These are phyloP conservation scores for Pulchroboletus neoregius DNA, from an alignment of 1,284 basidiomycete species.

Conservation along the genomic window DNA sequence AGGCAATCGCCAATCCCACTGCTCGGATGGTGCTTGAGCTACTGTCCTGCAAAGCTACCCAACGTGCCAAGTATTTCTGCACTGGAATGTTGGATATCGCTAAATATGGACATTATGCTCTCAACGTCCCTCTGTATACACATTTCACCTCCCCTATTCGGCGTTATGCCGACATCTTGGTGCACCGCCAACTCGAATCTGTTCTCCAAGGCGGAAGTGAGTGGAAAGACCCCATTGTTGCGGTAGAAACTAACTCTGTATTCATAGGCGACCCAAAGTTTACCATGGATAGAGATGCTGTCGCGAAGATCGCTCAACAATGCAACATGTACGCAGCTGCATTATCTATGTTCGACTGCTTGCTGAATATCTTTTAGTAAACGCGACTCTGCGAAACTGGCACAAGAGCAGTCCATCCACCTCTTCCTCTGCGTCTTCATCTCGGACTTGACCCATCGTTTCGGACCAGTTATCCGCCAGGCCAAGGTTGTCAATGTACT, in stretches of 20 bases:
- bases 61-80: slow-evolving; percentile 96
- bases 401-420: slow-evolving; percentile 95
- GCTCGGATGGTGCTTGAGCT: slow-evolving; percentile 76
- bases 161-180: slow-evolving; percentile 92
- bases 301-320: slow-evolving; percentile 95
- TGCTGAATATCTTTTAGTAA: slow-evolving; percentile 52
- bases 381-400: slow-evolving; percentile 83
- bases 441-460: slow-evolving; percentile 87
- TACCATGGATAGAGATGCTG: slow-evolving; percentile 93
- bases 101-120: slow-evolving; percentile 92
- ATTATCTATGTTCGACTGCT: not conserved
- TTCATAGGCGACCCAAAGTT: slow-evolving; percentile 76
- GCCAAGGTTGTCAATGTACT: slow-evolving; percentile 93
- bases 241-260: slow-evolving; percentile 6
- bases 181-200: slow-evolving; percentile 96
- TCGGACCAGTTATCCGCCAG: slow-evolving; percentile 90
- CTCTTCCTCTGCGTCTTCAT: slow-evolving; percentile 93
- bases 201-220: slow-evolving; percentile 69
- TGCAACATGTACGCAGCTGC: slow-evolving; percentile 78
- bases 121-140: slow-evolving; percentile 91
- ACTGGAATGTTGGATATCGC: slow-evolving; percentile 99
- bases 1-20: slow-evolving; percentile 66
- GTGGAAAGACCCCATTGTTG: slow-evolving; percentile 19
- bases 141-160: slow-evolving; percentile 96
- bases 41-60: slow-evolving; percentile 85